phyloP scores from a whole-genome alignment of 768 basidiomycete species.

The Lactarius hatsudake region DNA sequence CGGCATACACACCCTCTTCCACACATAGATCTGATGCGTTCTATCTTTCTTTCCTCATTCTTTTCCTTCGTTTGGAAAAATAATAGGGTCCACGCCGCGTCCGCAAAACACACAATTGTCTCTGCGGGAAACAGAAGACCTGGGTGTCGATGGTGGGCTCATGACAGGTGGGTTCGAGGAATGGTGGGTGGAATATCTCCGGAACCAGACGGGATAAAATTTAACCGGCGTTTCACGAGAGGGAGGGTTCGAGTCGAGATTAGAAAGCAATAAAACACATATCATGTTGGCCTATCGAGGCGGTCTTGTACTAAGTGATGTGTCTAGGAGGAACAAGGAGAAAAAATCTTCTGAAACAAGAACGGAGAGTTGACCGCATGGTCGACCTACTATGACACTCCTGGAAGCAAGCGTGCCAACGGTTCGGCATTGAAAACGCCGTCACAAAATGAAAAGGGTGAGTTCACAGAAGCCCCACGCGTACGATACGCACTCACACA shows the following conservation, averaged over 20 bases:
- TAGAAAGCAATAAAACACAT: background rate
- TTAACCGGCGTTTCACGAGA: background rate
- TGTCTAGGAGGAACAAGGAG: background rate
- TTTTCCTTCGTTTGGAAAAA: constrained; percentile 12
- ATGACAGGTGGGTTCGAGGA: constrained; percentile 70
- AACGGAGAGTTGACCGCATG: background rate
- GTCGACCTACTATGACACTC: background rate
- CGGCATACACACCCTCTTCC: background rate
- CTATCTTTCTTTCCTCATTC: background rate
- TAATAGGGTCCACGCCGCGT: constrained; percentile 59
- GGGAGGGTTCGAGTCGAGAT: background rate
- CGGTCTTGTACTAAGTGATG: background rate
- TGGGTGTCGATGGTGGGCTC: constrained; percentile 52
- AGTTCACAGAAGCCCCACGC: background rate
- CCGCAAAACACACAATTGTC: constrained; percentile 81
- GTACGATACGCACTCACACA: background rate
- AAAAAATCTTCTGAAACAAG: background rate
- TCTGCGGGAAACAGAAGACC: constrained; percentile 66
- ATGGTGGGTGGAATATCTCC: constrained; percentile 68
- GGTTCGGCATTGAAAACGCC: background rate
- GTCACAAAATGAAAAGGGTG: background rate
- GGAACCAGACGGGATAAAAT: constrained; percentile 4
- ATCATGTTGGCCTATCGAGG: background rate
- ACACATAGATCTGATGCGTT: background rate
- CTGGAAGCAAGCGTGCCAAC: background rate